These are phyloP conservation scores for Papiliotrema nemorosa DNA, from an alignment of 1,284 basidiomycete species.

Conservation along the genomic window DNA sequence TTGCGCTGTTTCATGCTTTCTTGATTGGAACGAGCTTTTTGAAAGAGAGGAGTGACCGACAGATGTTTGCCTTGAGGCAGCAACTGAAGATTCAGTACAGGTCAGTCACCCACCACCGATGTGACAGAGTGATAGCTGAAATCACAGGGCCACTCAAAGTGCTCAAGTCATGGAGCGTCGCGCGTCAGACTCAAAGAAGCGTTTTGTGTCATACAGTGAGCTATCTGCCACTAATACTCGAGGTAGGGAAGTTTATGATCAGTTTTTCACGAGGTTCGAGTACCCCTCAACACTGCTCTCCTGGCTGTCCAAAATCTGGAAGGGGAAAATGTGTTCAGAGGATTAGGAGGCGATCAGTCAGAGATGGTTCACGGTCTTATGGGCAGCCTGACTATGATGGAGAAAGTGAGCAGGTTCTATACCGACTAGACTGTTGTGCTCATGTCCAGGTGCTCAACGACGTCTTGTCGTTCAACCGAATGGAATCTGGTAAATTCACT, in stretches of 20 bases:
- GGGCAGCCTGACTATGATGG: conserved; percentile 75
- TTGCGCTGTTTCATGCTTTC: conserved; percentile 44
- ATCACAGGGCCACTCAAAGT: conserved; percentile 63
- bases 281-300: conserved; percentile 84
- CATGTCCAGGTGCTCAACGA: conserved; percentile 66
- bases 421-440: too few relatives aligned
- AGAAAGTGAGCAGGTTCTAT: conserved; percentile 43
- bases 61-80: conserved; percentile 61
- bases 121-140: neutral
- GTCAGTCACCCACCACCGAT: conserved; percentile 1
- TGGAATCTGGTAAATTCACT: conserved; percentile 49
- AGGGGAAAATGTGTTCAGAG: conserved; percentile 54
- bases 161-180: conserved; percentile 79
- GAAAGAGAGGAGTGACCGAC: conserved; percentile 56
- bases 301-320: conserved; percentile 87
- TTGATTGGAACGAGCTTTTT: conserved; percentile 45
- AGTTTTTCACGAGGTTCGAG: conserved; percentile 64
- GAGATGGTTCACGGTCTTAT: conserved; percentile 56
- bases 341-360: conserved; percentile 32
- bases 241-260: conserved; percentile 19
- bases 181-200: conserved; percentile 70
- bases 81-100: conserved; percentile 67
- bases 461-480: conserved; percentile 58
- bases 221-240: conserved; percentile 42
- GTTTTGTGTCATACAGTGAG: conserved; percentile 76